Evolutionary conservation across 257 asterid genomes (phyloP).

Genomic region (Nicotiana tabacum): DNA sequence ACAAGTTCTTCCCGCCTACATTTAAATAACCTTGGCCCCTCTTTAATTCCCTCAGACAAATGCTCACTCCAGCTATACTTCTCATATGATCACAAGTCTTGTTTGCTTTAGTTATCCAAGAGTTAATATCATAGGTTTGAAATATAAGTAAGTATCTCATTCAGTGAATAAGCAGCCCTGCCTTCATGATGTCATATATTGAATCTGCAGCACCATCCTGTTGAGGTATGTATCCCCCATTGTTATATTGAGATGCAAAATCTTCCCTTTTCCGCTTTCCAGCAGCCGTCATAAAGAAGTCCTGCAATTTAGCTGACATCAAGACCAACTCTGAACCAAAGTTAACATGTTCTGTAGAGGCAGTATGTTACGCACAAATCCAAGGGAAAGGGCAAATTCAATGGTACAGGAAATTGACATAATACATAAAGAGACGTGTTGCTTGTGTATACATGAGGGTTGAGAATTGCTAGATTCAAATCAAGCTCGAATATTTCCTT

Average conservation of each 20-base stretch:
- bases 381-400: not conserved
- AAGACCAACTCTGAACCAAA: not conserved
- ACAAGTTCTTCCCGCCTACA: not conserved
- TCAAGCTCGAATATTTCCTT: not conserved
- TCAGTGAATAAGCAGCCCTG: not conserved
- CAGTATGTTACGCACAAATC: not conserved
- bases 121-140: not conserved
- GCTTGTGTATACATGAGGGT: not conserved
- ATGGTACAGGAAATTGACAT: not conserved
- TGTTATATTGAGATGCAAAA: constrained; percentile 49
- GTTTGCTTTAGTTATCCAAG: not conserved
- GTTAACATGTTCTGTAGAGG: not conserved
- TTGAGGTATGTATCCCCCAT: constrained; percentile 89
- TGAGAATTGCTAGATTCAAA: not conserved
- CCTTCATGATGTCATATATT: constrained; percentile 50
- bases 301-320: constrained; percentile 38
- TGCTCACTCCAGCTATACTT: not conserved
- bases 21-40: not conserved
- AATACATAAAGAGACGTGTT: not conserved
- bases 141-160: not conserved
- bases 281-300: constrained; percentile 55
- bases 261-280: constrained; percentile 94
- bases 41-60: not conserved
- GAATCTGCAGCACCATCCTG: constrained; percentile 89
- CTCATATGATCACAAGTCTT: not conserved